These are phyloP conservation scores for Rhizophagus clarus DNA, from an alignment of 192 early-diverging fungal genomes.

Conservation along the genomic window DNA sequence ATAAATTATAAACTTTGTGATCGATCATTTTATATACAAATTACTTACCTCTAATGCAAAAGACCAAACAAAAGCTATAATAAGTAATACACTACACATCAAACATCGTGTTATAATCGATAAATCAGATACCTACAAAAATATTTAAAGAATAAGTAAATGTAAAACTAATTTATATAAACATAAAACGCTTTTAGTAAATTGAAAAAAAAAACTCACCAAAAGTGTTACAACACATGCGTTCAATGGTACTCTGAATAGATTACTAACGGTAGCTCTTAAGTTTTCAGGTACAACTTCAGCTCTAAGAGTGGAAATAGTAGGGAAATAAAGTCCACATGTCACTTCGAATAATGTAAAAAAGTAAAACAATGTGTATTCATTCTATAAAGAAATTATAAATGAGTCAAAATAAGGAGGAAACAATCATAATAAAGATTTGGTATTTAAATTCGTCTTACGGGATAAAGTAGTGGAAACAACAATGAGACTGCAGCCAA, in stretches of 20 bases:
- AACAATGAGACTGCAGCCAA: conserved; percentile 7
- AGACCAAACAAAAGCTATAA: conserved; percentile 22
- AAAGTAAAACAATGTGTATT: conserved; percentile 32
- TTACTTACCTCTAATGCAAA: conserved; percentile 9
- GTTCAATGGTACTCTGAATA: conserved; percentile 69
- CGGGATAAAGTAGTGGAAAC: neutral
- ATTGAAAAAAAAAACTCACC: neutral
- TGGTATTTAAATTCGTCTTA: neutral
- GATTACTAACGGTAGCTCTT: conserved; percentile 58
- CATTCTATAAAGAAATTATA: conserved; percentile 26
- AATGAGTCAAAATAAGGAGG: neutral
- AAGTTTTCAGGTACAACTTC: conserved; percentile 58
- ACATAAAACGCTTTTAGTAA: neutral
- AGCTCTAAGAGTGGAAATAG: conserved; percentile 51
- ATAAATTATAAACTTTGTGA: neutral
- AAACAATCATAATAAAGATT: too few species aligned
- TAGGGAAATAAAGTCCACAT: conserved; percentile 59
- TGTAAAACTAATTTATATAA: neutral
- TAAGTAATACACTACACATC: conserved; percentile 5
- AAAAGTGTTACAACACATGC: conserved; percentile 39
- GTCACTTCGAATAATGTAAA: conserved; percentile 60
- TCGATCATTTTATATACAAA: neutral
- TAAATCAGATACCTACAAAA: neutral
- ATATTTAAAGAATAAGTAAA: neutral
- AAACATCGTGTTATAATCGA: neutral